Percentiles rank a stretch among this genome's conserved stretches.
Evolutionary conservation across 108 stramenopile genomes (phyloP).

Genomic region (Skeletonema menzelii): DNA sequence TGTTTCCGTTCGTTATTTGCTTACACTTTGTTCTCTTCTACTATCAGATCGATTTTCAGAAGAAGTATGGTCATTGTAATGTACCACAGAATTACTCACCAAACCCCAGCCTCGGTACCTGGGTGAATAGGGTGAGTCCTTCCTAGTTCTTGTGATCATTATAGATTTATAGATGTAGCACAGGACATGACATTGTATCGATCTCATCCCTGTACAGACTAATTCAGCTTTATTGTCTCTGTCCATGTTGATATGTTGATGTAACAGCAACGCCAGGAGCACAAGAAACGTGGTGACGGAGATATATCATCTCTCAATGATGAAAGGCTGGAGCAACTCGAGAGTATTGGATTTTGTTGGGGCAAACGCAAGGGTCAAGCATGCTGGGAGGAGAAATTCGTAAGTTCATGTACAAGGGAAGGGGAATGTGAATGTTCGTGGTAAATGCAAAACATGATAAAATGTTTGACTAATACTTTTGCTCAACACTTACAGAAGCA

Average conservation of each 20-base stretch:
- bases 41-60: slow-evolving; percentile 16
- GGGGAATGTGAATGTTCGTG: not conserved
- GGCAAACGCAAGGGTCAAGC: slow-evolving; percentile 48
- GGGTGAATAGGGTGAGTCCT: slow-evolving; percentile 58
- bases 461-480: not conserved
- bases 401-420: slow-evolving; percentile 11
- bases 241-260: too few species aligned
- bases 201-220: too few species aligned
- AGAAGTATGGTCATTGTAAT: slow-evolving; percentile 65
- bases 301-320: slow-evolving; percentile 39
- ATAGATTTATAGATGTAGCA: too few species aligned
- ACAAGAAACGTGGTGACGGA: slow-evolving; percentile 45
- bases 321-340: slow-evolving; percentile 18
- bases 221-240: too few species aligned
- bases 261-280: slow-evolving; percentile 53
- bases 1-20: not conserved
- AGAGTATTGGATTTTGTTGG: slow-evolving; percentile 41
- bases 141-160: too few species aligned
- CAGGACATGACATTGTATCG: too few species aligned
- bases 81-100: slow-evolving; percentile 72
- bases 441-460: not conserved
- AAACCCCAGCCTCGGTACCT: slow-evolving; percentile 73
- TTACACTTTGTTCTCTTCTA: not conserved
- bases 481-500: slow-evolving; percentile 10
- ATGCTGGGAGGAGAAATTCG: slow-evolving; percentile 49